Evolutionary conservation across 1,284 basidiomycete species (phyloP).

Genomic region (Ceratobasidium papillatum): DNA sequence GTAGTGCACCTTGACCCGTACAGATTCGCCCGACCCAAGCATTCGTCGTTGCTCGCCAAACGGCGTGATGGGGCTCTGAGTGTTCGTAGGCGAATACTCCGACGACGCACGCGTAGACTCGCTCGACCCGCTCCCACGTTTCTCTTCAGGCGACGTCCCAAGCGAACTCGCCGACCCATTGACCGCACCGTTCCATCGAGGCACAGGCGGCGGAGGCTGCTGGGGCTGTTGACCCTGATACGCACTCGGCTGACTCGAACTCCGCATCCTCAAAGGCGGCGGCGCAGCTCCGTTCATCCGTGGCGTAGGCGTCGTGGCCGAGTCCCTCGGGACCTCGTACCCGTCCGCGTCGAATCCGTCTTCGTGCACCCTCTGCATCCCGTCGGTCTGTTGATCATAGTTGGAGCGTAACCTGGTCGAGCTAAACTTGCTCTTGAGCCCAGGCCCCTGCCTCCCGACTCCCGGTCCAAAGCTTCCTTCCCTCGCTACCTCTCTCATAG

Average conservation of each 20-base stretch:
- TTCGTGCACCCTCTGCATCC: constrained; percentile 17
- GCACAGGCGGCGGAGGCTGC: constrained; percentile 66
- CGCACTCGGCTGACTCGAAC: constrained; percentile 75
- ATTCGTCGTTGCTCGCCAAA: constrained; percentile 60
- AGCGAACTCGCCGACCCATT: constrained; percentile 41
- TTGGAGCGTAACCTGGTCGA: constrained; percentile 66
- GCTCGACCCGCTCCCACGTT: constrained; percentile 72
- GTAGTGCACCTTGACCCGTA: constrained; percentile 81
- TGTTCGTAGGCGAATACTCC: constrained; percentile 76
- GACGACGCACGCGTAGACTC: constrained; percentile 79
- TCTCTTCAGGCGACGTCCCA: constrained; percentile 59
- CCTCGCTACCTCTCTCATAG: too few species aligned
- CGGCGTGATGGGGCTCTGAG: constrained; percentile 81
- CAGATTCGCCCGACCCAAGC: constrained; percentile 35
- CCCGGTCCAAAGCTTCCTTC: too few species aligned
- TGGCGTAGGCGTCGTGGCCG: constrained; percentile 32
- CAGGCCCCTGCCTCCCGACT: constrained; percentile 45
- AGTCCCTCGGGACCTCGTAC: constrained; percentile 24
- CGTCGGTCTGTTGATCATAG: constrained; percentile 57
- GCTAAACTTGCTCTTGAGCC: constrained; percentile 74
- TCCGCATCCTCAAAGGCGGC: constrained; percentile 56
- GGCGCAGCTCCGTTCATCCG: constrained; percentile 16
- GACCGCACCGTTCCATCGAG: constrained; percentile 48
- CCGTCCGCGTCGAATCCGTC: constrained; percentile 12
- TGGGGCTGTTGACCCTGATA: constrained; percentile 61